These are phyloP conservation scores for Schoenoplectus triqueter DNA, from an alignment of 202 grass and related monocot species.

Conservation along the genomic window DNA sequence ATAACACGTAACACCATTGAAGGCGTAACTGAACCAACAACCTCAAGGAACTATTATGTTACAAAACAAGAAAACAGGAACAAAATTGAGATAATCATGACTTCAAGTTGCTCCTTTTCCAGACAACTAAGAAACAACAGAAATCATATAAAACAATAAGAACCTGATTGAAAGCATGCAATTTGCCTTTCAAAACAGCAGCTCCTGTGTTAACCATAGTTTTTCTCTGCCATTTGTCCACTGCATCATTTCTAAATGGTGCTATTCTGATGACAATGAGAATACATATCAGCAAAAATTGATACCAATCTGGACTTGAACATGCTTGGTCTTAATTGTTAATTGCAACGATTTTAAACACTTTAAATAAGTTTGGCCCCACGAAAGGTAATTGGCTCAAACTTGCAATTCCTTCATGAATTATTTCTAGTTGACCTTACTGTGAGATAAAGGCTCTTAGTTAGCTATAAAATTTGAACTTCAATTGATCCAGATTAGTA, in stretches of 20 bases:
- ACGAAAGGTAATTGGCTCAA: background rate
- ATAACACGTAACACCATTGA: background rate
- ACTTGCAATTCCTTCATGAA: background rate
- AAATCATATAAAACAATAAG: conserved; percentile 14
- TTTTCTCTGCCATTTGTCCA: conserved; percentile 98
- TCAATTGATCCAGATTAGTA: background rate
- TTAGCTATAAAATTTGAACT: background rate
- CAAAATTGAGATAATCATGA: conserved; percentile 2
- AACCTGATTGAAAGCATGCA: conserved; percentile 94
- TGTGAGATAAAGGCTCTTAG: background rate
- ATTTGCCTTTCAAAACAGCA: conserved; percentile 81
- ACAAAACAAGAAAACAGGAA: background rate
- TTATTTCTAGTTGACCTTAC: background rate
- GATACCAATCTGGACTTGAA: conserved; percentile 14
- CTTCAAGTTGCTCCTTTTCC: background rate
- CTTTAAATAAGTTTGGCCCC: background rate
- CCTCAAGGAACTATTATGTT: background rate
- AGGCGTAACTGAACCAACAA: background rate
- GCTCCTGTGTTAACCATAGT: conserved; percentile 77
- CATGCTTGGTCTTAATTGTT: background rate
- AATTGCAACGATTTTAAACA: background rate
- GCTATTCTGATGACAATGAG: conserved; percentile 58
- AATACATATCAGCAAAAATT: conserved; percentile 14
- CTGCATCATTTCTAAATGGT: conserved; percentile 64
- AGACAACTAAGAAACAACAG: background rate